These are phyloP conservation scores for Naganishia sp. DNA, from an alignment of 1,284 basidiomycete genomes.

Conservation along the genomic window DNA sequence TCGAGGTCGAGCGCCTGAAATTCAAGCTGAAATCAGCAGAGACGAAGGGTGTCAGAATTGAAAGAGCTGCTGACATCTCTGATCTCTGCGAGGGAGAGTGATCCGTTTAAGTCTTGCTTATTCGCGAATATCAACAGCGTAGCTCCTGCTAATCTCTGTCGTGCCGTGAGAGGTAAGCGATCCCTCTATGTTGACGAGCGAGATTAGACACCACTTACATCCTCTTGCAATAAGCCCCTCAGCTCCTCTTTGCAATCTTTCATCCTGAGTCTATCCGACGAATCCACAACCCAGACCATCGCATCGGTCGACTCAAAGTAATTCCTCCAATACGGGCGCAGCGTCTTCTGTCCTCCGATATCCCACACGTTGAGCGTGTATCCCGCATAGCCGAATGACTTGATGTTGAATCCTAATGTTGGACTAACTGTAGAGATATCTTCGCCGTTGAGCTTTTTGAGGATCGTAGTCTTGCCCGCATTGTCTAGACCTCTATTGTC, in stretches of 20 bases:
- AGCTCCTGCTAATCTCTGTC: slow-evolving; percentile 84
- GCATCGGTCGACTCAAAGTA: slow-evolving; percentile 99
- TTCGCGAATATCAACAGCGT: slow-evolving; percentile 98
- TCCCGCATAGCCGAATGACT: slow-evolving; percentile 74
- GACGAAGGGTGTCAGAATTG: no score
- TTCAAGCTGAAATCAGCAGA: background rate
- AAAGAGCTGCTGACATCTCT: slow-evolving; percentile 60
- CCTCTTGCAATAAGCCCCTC: slow-evolving; percentile 80
- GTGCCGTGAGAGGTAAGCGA: background rate
- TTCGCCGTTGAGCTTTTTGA: slow-evolving; percentile 90
- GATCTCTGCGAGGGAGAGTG: slow-evolving; percentile 80
- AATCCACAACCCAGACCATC: slow-evolving; percentile 98
- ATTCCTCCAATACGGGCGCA: slow-evolving; percentile 97
- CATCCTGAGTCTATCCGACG: slow-evolving; percentile 84
- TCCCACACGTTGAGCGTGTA: slow-evolving; percentile 69
- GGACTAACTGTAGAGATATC: slow-evolving; percentile 85
- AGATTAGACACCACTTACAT: slow-evolving; percentile 64
- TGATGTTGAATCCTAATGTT: slow-evolving; percentile 98
- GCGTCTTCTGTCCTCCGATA: slow-evolving; percentile 91
- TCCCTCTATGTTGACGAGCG: no score
- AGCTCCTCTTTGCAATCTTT: slow-evolving; percentile 86
- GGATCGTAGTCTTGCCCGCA: slow-evolving; percentile 96
- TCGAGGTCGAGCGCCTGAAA: slow-evolving; percentile 71
- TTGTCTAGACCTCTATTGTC: slow-evolving; percentile 88
- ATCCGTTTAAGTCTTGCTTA: slow-evolving; percentile 92